Conservation (phyloP, 352 stramenopile genomes). For the Phytophthora megakarya region DNA sequence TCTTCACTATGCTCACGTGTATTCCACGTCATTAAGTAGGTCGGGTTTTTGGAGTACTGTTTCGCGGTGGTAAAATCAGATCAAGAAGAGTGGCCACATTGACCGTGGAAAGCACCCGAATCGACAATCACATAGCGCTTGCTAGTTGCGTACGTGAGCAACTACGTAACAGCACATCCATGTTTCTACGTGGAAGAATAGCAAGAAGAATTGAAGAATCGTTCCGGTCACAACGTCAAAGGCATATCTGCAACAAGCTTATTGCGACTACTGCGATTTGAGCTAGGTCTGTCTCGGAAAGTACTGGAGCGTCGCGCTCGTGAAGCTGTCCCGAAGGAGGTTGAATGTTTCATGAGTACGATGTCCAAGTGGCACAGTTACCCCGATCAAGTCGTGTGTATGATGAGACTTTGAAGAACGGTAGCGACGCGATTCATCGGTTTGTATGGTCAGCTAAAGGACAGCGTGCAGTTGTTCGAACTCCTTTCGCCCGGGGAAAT, state of each 20-base stretch:
- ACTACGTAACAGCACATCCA: neutral
- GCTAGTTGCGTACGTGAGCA: too few relatives aligned
- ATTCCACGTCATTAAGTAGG: too few relatives aligned
- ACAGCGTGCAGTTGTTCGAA: too few relatives aligned
- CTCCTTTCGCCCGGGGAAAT: too few relatives aligned
- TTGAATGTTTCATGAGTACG: neutral
- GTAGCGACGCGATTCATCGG: neutral
- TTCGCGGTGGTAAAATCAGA: too few relatives aligned
- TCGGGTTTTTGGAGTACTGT: too few relatives aligned
- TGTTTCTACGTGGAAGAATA: neutral
- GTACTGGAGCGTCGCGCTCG: neutral
- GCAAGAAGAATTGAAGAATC: neutral
- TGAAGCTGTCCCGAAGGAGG: neutral
- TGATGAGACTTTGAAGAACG: neutral
- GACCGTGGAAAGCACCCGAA: too few relatives aligned
- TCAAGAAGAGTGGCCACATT: too few relatives aligned
- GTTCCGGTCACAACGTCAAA: neutral
- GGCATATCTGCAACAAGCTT: neutral
- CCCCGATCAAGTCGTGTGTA: neutral
- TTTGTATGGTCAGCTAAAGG: too few relatives aligned
- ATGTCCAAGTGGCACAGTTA: neutral
- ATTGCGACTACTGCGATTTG: neutral
- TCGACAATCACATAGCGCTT: too few relatives aligned
- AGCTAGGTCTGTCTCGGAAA: too few relatives aligned
- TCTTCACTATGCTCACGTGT: too few relatives aligned